Evolutionary conservation across 495 filamentous ascomycete genomes (phyloP), one percentile per base, ranked within the genome.

Genomic region (Xylaria curta): DNA sequence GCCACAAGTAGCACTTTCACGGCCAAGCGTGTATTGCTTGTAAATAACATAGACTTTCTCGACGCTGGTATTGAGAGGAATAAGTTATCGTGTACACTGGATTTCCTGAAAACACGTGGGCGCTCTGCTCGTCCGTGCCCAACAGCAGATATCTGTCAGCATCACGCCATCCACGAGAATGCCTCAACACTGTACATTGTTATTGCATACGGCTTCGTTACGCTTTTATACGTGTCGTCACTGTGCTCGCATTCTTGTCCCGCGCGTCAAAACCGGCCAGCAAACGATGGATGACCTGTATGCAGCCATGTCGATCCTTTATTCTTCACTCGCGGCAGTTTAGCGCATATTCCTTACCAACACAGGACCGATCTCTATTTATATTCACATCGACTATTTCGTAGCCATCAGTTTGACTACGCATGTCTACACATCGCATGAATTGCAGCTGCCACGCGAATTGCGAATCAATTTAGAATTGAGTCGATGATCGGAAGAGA

Each of bases 311-410:
- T 53, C 49, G 21, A 13, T 53, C 10, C 12, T 10, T 19, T 26
- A 6, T 24, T 64, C 12, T 36, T 33, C 21, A 15, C 54, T 59
- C 5, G 54, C 9, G 4, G 36, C 38, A 64, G n/a, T 38, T 6
- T 38, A 62, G 21, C 24, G 13, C 24, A 28, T 28, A 56, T 28
- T 56, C 31, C 9, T 36, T 60, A 28, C 58, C 28, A 60, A 21
- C 31, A 60, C 31, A 60, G 33, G 28, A 63, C 13, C 60, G 36
- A 63, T 63, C 38, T 21, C 58, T 21, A 40, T 38, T 59, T 13
- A 60, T 9, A 38, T 60, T 5, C 31, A 60, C 26, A 17, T 59
- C 28, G 10, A 31, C 54, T 36, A 33, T 59, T 15, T 24, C 15
- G 28, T 31, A 59, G 54, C 54, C 58, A 60, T 38, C 31, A 21